These are phyloP conservation scores for Phytomonas sp. DNA, from an alignment of 208 protist species.

Conservation along the genomic window DNA sequence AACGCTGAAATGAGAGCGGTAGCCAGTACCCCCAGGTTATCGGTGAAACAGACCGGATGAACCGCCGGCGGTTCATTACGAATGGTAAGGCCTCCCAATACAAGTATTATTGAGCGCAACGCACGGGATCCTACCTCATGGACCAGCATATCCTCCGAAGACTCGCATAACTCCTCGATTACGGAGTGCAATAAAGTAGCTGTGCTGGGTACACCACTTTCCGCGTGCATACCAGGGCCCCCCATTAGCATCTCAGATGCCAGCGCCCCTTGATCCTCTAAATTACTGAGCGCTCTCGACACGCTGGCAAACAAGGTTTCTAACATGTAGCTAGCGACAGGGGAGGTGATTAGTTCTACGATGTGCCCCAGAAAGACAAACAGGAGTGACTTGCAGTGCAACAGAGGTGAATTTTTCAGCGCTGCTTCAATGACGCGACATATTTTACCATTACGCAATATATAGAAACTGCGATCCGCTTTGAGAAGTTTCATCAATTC, in stretches of 20 bases:
- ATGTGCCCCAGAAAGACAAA: constrained; percentile 79
- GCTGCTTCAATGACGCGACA: constrained; percentile 83
- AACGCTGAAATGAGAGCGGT: constrained; percentile 38
- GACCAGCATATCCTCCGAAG: constrained; percentile 46
- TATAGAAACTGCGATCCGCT: constrained; percentile 55
- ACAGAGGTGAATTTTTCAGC: constrained; percentile 52
- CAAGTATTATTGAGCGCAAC: constrained; percentile 65
- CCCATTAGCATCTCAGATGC: constrained; percentile 53
- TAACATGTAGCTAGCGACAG: constrained; percentile 78
- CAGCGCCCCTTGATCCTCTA: constrained; percentile 23
- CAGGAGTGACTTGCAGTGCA: constrained; percentile 81
- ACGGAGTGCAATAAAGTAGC: constrained; percentile 59
- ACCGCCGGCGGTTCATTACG: constrained; percentile 44
- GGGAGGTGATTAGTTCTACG: constrained; percentile 51
- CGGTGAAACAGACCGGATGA: constrained; percentile 31
- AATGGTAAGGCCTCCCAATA: constrained; percentile 72
- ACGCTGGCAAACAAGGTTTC: constrained; percentile 70
- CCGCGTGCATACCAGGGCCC: constrained; percentile 48
- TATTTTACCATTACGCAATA: constrained; percentile 69
- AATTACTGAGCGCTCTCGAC: constrained; percentile 47
- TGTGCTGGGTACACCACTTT: constrained; percentile 73
- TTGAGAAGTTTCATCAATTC: constrained; percentile 79
- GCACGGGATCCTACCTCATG: constrained; percentile 70
- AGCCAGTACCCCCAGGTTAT: constrained; percentile 33
- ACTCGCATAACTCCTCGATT: constrained; percentile 65